Conservation (phyloP, 179 eudicot genomes). For the Patellifolia procumbens region DNA sequence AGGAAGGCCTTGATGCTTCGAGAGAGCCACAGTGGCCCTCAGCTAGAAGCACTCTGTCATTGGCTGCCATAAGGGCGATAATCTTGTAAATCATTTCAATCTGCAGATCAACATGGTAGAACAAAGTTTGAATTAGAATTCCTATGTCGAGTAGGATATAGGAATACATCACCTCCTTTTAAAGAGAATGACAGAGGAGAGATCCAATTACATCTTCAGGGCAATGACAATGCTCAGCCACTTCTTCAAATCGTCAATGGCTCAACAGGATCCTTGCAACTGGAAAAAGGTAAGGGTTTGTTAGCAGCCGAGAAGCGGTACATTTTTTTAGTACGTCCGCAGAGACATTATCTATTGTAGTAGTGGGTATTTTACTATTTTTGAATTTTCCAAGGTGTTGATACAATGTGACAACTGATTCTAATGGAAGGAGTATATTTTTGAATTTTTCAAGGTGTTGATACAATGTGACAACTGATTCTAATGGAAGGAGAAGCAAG, state of each 20-base stretch:
- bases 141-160: not conserved
- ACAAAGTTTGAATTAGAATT: not conserved
- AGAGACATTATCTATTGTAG: too few relatives aligned
- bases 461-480: too few relatives aligned
- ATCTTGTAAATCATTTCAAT: conserved; percentile 99
- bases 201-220: conserved; percentile 61
- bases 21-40: conserved; percentile 94
- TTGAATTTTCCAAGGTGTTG: too few relatives aligned
- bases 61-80: conserved; percentile 93
- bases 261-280: conserved; percentile 96
- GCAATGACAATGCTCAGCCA: conserved; percentile 92
- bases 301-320: not conserved
- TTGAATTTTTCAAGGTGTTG: too few relatives aligned
- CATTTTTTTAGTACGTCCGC: too few relatives aligned
- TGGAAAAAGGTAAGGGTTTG: conserved; percentile 25
- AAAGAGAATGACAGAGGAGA: not conserved
- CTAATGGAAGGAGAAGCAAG: too few relatives aligned
- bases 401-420: too few relatives aligned
- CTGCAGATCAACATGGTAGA: conserved; percentile 40
- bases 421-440: too few relatives aligned
- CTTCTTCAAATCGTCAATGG: conserved; percentile 91
- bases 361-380: too few relatives aligned
- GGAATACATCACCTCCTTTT: too few relatives aligned
- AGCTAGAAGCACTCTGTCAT: conserved; percentile 86
- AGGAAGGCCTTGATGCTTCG: conserved; percentile 86